These are phyloP conservation scores for Alternaria angustiovoidea DNA, from an alignment of 2,329 filamentous ascomycete species.

Conservation along the genomic window DNA sequence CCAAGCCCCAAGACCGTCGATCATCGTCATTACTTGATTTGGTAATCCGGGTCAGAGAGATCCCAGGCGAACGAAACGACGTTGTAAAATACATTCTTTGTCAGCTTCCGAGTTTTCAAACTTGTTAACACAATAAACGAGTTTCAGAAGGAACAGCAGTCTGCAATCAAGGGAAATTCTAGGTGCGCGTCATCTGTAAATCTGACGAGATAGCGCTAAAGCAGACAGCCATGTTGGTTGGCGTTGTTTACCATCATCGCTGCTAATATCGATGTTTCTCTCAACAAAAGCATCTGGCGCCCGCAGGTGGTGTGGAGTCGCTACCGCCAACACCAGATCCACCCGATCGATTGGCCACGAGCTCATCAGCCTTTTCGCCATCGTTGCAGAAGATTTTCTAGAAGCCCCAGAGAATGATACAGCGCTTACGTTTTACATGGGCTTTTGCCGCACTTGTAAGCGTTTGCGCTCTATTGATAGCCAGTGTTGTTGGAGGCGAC, in stretches of 20 bases:
- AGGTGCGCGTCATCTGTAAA: not conserved
- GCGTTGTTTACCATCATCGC: not conserved
- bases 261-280: conserved; percentile 1
- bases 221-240: not conserved
- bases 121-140: not conserved
- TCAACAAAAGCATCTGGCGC: conserved; percentile 4
- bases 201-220: not conserved
- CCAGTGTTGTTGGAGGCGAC: not conserved
- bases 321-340: not conserved
- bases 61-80: conserved; percentile 1
- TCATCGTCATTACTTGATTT: conserved; percentile 8
- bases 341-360: conserved; percentile 2
- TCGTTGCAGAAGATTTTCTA: conserved; percentile 10
- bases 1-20: conserved; percentile 16
- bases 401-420: not conserved
- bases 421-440: not conserved
- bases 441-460: conserved; percentile 2
- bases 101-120: not conserved
- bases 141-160: not conserved
- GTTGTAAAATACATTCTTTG: conserved; percentile 7
- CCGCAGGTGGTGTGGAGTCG: conserved; percentile 4
- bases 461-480: not conserved
- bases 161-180: not conserved
- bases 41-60: conserved; percentile 10
- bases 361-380: not conserved